Base-by-base conservation (phyloP, 2,329 filamentous ascomycete genomes). In the Madurella mycetomatis region DNA sequence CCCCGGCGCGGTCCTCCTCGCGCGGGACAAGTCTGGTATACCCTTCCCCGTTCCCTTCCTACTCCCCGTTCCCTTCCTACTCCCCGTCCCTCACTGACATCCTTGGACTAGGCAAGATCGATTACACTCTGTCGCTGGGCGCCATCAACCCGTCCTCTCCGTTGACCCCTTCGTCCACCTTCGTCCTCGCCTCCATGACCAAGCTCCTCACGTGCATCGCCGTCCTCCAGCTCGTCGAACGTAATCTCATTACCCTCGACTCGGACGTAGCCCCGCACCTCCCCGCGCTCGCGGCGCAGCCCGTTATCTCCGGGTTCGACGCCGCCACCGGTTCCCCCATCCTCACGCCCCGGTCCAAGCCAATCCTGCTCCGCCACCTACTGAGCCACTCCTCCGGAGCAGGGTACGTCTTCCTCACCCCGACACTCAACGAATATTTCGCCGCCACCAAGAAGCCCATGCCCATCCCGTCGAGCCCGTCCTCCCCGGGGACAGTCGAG, bases 121-220 rank as follows among this genome's bases (percentile, higher is more conserved):
- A 60, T 56, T 67, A 66, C 55, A 41, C 60, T 48, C 53, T 59
- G 44, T 47, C 61, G 15, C 2, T 60, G 12, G 64, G 66, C 47
- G 34, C 51, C 2, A 18, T 47, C 44, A 56, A 37, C 49, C 60
- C 30, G 47, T n/a, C 52, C 12, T 55, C 60, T 2, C 57, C 57
- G 11, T 15, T 51, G 40, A 41, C 18, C 17, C 55, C 55, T 9
- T 59, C 65, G 51, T 67, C 66, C 30, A 65, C 69, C 49, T 61
- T 73, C 47, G 57, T 60, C 41, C 52, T 72, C 30, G 68, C 69
- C 25, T 73, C 71, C 34, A 66, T 70, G 60, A 68, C 70, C 41
- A 74, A 74, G 59, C 67, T 82, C 12, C 51, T 79, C 19, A 75
- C 78, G 1, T 69, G 71, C 31, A 69, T 81, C 47, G 69, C 73